Evolutionary conservation across 768 basidiomycete genomes (phyloP).

Genomic region (Rhodotorula diobovata): DNA sequence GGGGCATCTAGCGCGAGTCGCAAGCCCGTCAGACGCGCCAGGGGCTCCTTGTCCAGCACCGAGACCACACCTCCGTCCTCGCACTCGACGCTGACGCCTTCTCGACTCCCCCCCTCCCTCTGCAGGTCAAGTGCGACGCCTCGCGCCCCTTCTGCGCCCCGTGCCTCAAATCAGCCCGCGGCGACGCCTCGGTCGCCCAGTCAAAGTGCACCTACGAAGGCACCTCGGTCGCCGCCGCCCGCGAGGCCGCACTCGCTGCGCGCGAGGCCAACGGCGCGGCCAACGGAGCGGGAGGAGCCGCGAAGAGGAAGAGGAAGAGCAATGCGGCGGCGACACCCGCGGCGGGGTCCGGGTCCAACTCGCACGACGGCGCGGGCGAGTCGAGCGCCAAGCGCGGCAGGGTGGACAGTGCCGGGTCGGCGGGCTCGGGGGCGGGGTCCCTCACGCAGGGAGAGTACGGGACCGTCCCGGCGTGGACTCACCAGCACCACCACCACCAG

Average conservation of each 20-base stretch:
- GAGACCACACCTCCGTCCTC: too few relatives aligned
- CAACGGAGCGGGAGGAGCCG: not conserved
- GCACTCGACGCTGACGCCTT: too few relatives aligned
- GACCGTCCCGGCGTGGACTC: not conserved
- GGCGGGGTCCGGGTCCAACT: not conserved
- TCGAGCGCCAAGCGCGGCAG: not conserved
- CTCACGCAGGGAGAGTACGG: not conserved
- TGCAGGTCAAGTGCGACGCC: slow-evolving; percentile 37
- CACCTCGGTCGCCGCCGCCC: slow-evolving; percentile 29
- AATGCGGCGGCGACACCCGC: not conserved
- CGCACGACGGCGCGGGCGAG: not conserved
- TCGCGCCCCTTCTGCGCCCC: slow-evolving; percentile 23
- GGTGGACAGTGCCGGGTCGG: not conserved
- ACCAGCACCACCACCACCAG: not conserved
- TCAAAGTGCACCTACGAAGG: slow-evolving; percentile 36
- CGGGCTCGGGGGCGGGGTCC: too few relatives aligned
- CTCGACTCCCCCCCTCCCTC: too few relatives aligned
- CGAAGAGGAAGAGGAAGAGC: slow-evolving; percentile 3
- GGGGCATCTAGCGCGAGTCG: too few relatives aligned
- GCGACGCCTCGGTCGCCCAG: not conserved
- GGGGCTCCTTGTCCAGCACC: too few relatives aligned
- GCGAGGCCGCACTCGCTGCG: slow-evolving; percentile 2
- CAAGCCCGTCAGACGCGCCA: too few relatives aligned
- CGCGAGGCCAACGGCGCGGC: not conserved
- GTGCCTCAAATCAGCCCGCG: slow-evolving; percentile 32